Evolutionary conservation across 805 yeast species (phyloP).

Genomic region (Wickerhamiella nectarea): DNA sequence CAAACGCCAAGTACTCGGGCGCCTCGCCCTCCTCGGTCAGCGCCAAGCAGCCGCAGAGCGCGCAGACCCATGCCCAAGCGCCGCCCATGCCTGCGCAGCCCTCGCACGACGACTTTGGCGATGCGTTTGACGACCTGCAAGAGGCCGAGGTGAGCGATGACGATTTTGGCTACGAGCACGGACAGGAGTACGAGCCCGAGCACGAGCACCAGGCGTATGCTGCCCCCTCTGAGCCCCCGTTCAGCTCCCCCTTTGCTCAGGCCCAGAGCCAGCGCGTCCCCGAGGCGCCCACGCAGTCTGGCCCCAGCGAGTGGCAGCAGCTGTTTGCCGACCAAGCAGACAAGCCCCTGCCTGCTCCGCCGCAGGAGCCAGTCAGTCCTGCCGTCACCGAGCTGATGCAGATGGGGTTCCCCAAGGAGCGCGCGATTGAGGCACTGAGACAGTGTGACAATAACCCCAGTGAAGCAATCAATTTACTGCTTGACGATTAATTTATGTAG

Average conservation of each 20-base stretch:
- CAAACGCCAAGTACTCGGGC: background rate
- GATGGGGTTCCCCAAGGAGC: slow-evolving; percentile 70
- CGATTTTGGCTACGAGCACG: background rate
- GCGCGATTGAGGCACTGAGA: slow-evolving; percentile 55
- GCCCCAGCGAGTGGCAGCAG: slow-evolving; percentile 81
- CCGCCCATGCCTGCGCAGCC: slow-evolving; percentile 11
- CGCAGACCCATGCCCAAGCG: background rate
- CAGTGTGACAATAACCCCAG: slow-evolving; percentile 62
- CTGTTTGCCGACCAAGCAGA: slow-evolving; percentile 57
- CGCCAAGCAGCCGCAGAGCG: no score
- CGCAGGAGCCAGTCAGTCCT: slow-evolving; percentile 14
- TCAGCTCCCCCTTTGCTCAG: no score
- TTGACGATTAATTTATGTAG: slow-evolving; percentile 32
- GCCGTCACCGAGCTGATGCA: slow-evolving; percentile 70
- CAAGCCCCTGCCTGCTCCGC: background rate
- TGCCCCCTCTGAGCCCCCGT: no score
- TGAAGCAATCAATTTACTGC: slow-evolving; percentile 72
- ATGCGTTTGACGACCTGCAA: slow-evolving; percentile 26
- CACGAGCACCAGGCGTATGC: background rate
- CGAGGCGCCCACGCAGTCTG: slow-evolving; percentile 16
- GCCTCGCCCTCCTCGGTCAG: slow-evolving; percentile 6
- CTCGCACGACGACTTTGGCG: slow-evolving; percentile 21
- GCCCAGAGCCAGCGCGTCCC: no score
- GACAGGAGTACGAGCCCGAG: background rate
- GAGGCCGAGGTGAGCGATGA: slow-evolving; percentile 24